These are phyloP conservation scores for Metschnikowia peoriensis DNA, from an alignment of 805 yeast genomes.

Conservation along the genomic window DNA sequence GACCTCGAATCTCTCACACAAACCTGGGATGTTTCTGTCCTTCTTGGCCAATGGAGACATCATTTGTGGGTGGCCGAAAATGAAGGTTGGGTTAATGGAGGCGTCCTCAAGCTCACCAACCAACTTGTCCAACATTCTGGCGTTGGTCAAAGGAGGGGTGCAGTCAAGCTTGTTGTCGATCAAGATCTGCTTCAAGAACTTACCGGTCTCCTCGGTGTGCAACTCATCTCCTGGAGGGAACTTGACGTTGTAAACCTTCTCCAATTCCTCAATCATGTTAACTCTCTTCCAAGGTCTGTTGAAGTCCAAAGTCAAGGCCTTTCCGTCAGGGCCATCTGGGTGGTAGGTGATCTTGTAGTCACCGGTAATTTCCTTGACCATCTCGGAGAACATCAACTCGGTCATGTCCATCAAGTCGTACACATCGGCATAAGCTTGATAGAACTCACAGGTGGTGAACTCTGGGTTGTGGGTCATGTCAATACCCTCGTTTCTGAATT, in stretches of 20 bases:
- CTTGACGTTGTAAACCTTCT: conserved; percentile 77
- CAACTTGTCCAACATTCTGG: conserved; percentile 97
- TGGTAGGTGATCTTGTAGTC: conserved; percentile 82
- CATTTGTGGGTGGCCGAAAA: conserved; percentile 99
- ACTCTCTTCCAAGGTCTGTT: conserved; percentile 98
- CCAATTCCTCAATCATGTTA: conserved; percentile 95
- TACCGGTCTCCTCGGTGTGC: conserved; percentile 91
- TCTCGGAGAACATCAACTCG: conserved; percentile 88
- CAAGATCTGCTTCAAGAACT: conserved; percentile 78
- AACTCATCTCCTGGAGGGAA: conserved; percentile 96
- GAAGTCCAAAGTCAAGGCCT: conserved; percentile 79
- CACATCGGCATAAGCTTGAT: conserved; percentile 96
- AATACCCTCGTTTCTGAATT: conserved; percentile 97
- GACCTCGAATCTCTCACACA: conserved; percentile 97
- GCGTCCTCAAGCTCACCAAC: conserved; percentile 96
- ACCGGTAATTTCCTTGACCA: conserved; percentile 96
- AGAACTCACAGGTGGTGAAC: conserved; percentile 98
- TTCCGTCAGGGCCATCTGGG: conserved; percentile 89
- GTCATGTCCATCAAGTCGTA: conserved; percentile 95
- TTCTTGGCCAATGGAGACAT: conserved; percentile 99
- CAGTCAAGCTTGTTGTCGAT: conserved; percentile 83
- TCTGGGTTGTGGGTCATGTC: conserved; percentile 99
- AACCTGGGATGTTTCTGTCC: conserved; percentile 87
- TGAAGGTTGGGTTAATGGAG: conserved; percentile 95
- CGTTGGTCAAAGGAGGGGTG: conserved; percentile 91